These are phyloP conservation scores for Pestalotiopsis sp. DNA, from an alignment of 2,329 filamentous ascomycete species.

Conservation along the genomic window DNA sequence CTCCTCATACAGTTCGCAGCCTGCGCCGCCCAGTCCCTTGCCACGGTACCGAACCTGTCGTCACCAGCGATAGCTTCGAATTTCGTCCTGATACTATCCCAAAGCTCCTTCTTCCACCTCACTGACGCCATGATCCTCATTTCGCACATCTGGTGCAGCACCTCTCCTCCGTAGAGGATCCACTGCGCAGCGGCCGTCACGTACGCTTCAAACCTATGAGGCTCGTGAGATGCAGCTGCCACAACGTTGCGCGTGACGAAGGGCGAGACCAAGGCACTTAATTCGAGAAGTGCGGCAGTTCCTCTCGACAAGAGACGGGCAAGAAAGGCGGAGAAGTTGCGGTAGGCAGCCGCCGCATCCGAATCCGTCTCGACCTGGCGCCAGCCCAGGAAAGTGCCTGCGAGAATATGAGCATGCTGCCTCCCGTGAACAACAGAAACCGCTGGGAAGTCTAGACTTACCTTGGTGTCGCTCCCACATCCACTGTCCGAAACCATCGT, in stretches of 20 bases:
- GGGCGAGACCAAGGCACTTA: neutral
- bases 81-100: neutral
- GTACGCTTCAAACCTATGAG: neutral
- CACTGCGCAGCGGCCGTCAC: neutral
- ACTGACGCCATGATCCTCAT: neutral
- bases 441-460: neutral
- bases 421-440: neutral
- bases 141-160: conserved; percentile 1
- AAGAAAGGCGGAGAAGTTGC: conserved; percentile 2
- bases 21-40: neutral
- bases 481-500: conserved; percentile 3
- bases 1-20: neutral
- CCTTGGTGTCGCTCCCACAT: conserved; percentile 5
- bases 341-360: neutral
- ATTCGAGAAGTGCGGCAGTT: neutral
- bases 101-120: conserved; percentile 2
- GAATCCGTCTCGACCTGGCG: neutral
- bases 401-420: neutral
- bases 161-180: neutral
- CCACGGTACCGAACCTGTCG: neutral
- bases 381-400: neutral
- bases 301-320: neutral
- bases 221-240: neutral
- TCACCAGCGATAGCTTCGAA: neutral
- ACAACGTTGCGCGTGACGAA: neutral